Evolutionary conservation across 805 yeast genomes (phyloP), one percentile per base, ranked within the genome.

Genomic region (Candida koratica): DNA sequence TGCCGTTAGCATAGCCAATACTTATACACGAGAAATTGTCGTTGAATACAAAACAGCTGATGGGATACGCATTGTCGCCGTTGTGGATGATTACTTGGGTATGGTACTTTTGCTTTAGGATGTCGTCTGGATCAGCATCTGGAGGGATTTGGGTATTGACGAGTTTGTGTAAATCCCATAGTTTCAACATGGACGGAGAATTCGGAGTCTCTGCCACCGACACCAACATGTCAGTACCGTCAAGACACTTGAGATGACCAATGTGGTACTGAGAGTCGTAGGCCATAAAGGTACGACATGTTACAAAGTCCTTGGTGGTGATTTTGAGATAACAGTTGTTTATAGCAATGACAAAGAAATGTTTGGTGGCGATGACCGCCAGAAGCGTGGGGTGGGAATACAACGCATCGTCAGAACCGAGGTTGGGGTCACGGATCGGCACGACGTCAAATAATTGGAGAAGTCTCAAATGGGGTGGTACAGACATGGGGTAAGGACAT

Each of bases 351-450:
- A 76, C 73, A n/a, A 88, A 56, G 34, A 69, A 69, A 8, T 73
- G 67, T 2, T 69, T 64, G 2, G 83, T 66, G 2, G 87, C 65
- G 26, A 81, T 69, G 4, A 83, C 71, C 1, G 87, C 77, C 4
- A 84, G 69, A 25, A 88, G 55, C 9, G 78, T 65, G 1, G 89
- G 79, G 51, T 88, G 96, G 1, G 96, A 85, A 56, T 82, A 89
- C 17, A 89, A 64, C 0, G 84, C 82, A 4, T 70, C 64, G 4
- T 67, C 68, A 0, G 81, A 66, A 5, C 81, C 80, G 38, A 74
- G 70, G 41, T 74, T 65, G 4, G 97, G 97, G 53, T 93, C 98
- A 42, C 79, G 64, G 13, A 93, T 82, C 5, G 96, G 96, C 0
- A 79, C 71, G 24, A 76, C 71, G 36, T 87, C 96, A 56, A 84